Conservation (phyloP, 2,329 filamentous ascomycete species). For the Blastomyces parvus region DNA sequence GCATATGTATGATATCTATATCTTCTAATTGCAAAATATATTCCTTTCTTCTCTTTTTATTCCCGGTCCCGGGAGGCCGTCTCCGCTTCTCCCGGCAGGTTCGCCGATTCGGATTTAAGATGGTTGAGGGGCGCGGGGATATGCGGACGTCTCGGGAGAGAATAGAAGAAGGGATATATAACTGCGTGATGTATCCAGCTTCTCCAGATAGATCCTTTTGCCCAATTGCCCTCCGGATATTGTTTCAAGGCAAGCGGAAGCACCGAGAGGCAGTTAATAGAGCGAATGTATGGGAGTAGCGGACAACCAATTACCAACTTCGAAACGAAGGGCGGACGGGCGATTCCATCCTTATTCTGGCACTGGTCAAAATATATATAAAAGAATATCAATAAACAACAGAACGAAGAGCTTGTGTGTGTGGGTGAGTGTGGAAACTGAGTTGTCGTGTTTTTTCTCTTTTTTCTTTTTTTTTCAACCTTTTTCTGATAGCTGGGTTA, state of each 20-base stretch:
- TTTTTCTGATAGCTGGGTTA: not conserved
- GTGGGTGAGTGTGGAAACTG: not conserved
- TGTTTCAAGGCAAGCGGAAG: not conserved
- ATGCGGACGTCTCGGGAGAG: not conserved
- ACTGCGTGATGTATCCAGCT: not conserved
- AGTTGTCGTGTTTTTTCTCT: not conserved
- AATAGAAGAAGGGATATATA: not conserved
- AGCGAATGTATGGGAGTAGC: not conserved
- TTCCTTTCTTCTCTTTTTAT: not conserved
- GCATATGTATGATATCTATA: not conserved
- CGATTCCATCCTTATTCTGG: conserved; percentile 1
- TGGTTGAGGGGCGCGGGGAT: not conserved
- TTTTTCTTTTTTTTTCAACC: not conserved
- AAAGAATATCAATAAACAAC: not conserved
- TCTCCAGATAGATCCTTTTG: not conserved
- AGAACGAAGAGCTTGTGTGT: not conserved
- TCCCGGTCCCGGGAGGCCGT: not conserved
- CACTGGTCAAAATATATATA: not conserved
- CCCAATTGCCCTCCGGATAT: not conserved
- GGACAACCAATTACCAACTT: not conserved
- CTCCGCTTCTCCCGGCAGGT: not conserved
- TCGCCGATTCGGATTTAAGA: not conserved
- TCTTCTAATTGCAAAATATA: not conserved
- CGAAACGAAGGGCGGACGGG: conserved; percentile 5
- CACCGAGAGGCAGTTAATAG: not conserved